These are phyloP conservation scores for Lactifluus hygrophoroides DNA, from an alignment of 768 basidiomycete genomes.

Conservation along the genomic window DNA sequence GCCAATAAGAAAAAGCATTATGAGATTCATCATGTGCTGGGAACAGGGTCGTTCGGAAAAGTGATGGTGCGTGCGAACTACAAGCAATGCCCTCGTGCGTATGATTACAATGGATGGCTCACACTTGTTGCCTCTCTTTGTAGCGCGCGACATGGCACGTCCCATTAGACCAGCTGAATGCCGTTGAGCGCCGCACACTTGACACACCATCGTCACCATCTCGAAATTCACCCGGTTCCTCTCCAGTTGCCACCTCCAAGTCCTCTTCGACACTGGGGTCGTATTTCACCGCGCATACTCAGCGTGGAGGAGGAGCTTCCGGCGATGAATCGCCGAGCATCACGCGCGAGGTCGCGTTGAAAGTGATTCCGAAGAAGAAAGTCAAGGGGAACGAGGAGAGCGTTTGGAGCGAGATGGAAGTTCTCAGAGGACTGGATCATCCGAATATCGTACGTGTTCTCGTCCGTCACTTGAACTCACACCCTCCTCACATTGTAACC, in stretches of 20 bases:
- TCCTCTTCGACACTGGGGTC: slow-evolving; percentile 9
- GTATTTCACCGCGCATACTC: background rate
- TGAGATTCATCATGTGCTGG: slow-evolving; percentile 62
- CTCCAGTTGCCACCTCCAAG: background rate
- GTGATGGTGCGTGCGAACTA: slow-evolving; percentile 64
- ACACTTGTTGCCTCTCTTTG: too few relatives aligned
- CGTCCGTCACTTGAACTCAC: too few relatives aligned
- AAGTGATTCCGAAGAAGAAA: slow-evolving; percentile 92
- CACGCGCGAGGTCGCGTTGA: slow-evolving; percentile 72
- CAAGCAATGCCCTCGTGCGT: background rate
- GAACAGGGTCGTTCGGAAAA: slow-evolving; percentile 84
- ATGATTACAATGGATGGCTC: too few relatives aligned
- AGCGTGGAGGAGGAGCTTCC: background rate
- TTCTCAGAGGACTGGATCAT: slow-evolving; percentile 83
- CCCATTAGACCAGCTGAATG: slow-evolving; percentile 45
- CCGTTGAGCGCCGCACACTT: slow-evolving; percentile 52
- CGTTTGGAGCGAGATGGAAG: slow-evolving; percentile 92
- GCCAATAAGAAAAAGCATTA: slow-evolving; percentile 83
- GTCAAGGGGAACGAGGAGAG: slow-evolving; percentile 84
- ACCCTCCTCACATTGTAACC: slow-evolving; percentile 8
- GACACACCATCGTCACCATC: slow-evolving; percentile 25
- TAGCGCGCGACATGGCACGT: slow-evolving; percentile 75
- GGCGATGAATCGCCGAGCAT: slow-evolving; percentile 22
- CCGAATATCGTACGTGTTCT: slow-evolving; percentile 73
- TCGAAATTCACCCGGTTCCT: background rate